Percentiles rank a stretch among this genome's conserved stretches.
phyloP scores from a whole-genome alignment of 2,329 filamentous ascomycete species.

The Aschersonia sp. region DNA sequence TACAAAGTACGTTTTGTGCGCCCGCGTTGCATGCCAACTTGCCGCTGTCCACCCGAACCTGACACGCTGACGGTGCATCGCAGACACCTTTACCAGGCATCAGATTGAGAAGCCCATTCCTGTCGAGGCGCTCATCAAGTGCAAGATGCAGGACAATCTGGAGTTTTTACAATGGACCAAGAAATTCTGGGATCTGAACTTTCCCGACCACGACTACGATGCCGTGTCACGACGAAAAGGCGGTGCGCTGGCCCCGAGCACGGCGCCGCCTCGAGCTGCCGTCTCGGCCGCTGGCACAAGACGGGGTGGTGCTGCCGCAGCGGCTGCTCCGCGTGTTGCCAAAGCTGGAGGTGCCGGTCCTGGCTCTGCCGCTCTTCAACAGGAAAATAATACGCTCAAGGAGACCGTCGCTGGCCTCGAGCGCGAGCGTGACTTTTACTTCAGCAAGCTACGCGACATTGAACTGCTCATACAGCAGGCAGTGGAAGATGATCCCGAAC shows the following conservation, averaged over 20 bases:
- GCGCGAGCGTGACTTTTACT: slow-evolving; percentile 97
- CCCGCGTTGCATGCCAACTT: too few species aligned
- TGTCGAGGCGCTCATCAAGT: slow-evolving; percentile 81
- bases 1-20: slow-evolving; percentile 58
- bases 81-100: slow-evolving; percentile 75
- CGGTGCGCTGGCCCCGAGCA: slow-evolving; percentile 34
- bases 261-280: slow-evolving; percentile 26
- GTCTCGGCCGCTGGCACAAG: slow-evolving; percentile 32
- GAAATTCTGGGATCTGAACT: slow-evolving; percentile 96
- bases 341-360: slow-evolving; percentile 37
- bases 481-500: slow-evolving; percentile 78
- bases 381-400: slow-evolving; percentile 80
- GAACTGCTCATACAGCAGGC: slow-evolving; percentile 88
- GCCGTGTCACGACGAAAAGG: slow-evolving; percentile 75
- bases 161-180: slow-evolving; percentile 98
- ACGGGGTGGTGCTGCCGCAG: slow-evolving; percentile 44
- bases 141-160: slow-evolving; percentile 99
- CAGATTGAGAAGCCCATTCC: slow-evolving; percentile 79
- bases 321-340: slow-evolving; percentile 28
- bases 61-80: slow-evolving; percentile 3
- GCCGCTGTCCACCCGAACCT: too few species aligned
- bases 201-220: slow-evolving; percentile 93
- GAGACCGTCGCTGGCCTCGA: slow-evolving; percentile 92
- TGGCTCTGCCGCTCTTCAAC: slow-evolving; percentile 56
- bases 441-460: slow-evolving; percentile 95